Base-by-base conservation (phyloP, 345 rosid species). In the Populus deltoides region DNA sequence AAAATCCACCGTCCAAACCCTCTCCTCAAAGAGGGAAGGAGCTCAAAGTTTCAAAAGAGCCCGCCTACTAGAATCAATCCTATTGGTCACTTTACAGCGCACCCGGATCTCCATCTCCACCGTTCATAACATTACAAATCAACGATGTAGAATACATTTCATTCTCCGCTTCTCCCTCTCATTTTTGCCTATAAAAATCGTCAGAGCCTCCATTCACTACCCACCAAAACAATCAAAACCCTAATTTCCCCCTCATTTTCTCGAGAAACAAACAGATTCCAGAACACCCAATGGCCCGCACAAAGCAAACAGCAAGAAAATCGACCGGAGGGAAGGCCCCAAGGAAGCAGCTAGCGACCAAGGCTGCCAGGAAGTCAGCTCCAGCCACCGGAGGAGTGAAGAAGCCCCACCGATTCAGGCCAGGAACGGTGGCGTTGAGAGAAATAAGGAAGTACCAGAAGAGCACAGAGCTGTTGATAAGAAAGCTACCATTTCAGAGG, bases 331-430 rank as follows among this genome's bases (percentile, higher is more conserved):
- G 82, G 3, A 79, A 79, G 47, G 82, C 82, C 1, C 82, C 82
- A 22, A 35, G 82, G 18, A 79, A 79, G 78, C 82, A 79, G 49
- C 82, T 79, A 4, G 82, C 82, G 0, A 79, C 82, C 12, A 79
- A 79, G 59, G 82, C 82, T 0, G 82, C 82, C 4, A 47, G 82
- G 17, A 79, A 79, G 36, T 79, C 82, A 0, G 82, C 82, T 38
- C 82, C 82, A 9, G 82, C 82, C 17, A 79, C 82, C 24, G 82
- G 82, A 39, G 82, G 82, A 39, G 82, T 79, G 59, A 79, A 79
- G 82, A 79, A 79, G 74, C 82, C 82, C 0, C 82, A 79, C 74
- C 71, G 82, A 12, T 79, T 79, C 78, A 73, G 81, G 73, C 81
- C 77, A 5, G 81, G 81, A 16, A 79, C 81, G 5, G 81, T 79